Conservation (phyloP, 805 yeast species). For the Candida palmyrensis region DNA sequence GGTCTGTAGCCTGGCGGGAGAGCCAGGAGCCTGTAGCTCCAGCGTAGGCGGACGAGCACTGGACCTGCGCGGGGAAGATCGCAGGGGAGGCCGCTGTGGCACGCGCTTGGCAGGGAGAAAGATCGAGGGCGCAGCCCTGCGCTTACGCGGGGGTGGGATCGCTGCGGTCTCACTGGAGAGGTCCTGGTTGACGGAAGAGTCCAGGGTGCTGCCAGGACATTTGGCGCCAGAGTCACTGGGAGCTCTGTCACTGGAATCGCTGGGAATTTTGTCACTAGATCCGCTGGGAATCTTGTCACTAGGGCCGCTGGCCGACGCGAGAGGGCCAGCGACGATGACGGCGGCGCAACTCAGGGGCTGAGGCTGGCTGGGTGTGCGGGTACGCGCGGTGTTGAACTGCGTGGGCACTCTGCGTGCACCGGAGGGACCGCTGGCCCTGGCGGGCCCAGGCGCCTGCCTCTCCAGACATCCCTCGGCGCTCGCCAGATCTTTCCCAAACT, state of each 20-base stretch:
- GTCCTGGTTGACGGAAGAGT: too few relatives aligned
- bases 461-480: background rate
- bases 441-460: background rate
- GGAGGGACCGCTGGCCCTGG: background rate
- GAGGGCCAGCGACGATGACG: too few relatives aligned
- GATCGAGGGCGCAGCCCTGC: slow-evolving; percentile 13
- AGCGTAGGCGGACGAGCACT: too few relatives aligned
- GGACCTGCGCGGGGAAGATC: too few relatives aligned
- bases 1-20: slow-evolving; percentile 1
- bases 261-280: too few relatives aligned
- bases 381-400: slow-evolving; percentile 2
- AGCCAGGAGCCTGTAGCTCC: background rate
- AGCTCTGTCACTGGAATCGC: too few relatives aligned
- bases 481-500: too few relatives aligned
- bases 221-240: background rate
- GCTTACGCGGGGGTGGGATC: slow-evolving; percentile 6
- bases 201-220: background rate
- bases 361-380: too few relatives aligned
- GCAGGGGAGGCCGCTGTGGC: background rate
- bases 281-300: too few relatives aligned
- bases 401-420: background rate
- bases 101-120: slow-evolving; percentile 8
- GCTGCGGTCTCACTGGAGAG: slow-evolving; percentile 2
- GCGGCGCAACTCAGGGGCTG: too few relatives aligned
- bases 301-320: too few relatives aligned